Evolutionary conservation across 352 stramenopile genomes (phyloP).

Genomic region (Globisporangium alternatum): DNA sequence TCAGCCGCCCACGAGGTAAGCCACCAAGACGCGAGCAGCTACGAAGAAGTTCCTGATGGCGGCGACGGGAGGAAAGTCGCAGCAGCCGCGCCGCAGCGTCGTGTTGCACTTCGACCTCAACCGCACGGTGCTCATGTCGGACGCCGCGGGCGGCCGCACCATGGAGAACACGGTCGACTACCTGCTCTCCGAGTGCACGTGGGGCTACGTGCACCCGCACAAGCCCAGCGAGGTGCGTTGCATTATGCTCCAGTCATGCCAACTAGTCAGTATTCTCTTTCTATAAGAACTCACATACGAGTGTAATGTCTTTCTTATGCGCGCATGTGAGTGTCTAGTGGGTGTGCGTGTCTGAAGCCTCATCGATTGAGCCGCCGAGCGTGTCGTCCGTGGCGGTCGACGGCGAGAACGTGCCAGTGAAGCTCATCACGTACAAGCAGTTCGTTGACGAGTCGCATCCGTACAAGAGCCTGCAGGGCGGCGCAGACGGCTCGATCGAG

Average conservation of each 20-base stretch:
- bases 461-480: constrained; percentile 51
- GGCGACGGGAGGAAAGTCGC: constrained; percentile 5
- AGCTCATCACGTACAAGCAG: constrained; percentile 78
- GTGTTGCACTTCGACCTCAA: constrained; percentile 90
- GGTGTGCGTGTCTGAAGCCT: constrained; percentile 57
- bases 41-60: constrained; percentile 3
- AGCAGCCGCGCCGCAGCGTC: constrained; percentile 36
- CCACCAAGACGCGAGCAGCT: not conserved
- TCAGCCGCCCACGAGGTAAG: not conserved
- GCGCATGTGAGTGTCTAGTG: constrained; percentile 23
- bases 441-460: constrained; percentile 73
- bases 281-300: not conserved
- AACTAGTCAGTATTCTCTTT: not conserved
- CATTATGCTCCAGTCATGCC: not conserved
- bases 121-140: constrained; percentile 88
- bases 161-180: constrained; percentile 90
- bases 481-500: constrained; percentile 29
- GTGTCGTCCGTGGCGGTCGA: constrained; percentile 11
- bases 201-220: constrained; percentile 48
- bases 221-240: constrained; percentile 21
- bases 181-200: constrained; percentile 78
- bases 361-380: constrained; percentile 40
- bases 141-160: constrained; percentile 80
- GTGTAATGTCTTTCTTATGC: not conserved
- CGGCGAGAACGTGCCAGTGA: not conserved